phyloP scores from a whole-genome alignment of 192 early-diverging fungal genomes.

The Spizellomyces punctatus region DNA sequence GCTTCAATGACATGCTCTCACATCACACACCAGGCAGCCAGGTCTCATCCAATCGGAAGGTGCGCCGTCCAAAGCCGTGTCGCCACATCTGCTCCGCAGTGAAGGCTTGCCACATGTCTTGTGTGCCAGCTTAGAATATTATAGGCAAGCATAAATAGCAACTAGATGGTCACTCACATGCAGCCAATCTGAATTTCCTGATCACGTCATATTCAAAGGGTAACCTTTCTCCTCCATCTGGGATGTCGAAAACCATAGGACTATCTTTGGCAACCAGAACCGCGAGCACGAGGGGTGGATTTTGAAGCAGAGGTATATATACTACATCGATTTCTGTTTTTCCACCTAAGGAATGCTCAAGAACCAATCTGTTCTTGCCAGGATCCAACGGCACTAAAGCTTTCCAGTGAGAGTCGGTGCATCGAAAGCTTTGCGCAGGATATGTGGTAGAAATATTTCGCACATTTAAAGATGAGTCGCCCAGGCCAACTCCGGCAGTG shows the following conservation, averaged over 20 bases:
- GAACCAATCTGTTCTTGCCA: not conserved
- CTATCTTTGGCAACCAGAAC: not conserved
- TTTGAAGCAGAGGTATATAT: not conserved
- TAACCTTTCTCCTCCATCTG: not conserved
- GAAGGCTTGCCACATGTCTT: conserved; percentile 75
- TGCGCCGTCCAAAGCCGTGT: conserved; percentile 68
- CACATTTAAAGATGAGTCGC: not conserved
- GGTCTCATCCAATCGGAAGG: conserved; percentile 65
- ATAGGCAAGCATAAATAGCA: too few species aligned
- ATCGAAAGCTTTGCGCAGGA: not conserved
- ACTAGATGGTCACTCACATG: not conserved
- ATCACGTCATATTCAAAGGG: not conserved
- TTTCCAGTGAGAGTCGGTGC: not conserved
- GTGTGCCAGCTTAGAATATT: conserved; percentile 22
- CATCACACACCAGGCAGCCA: conserved; percentile 47
- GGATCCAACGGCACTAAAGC: not conserved
- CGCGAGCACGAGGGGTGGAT: not conserved
- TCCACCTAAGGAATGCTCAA: not conserved
- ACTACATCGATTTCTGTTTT: not conserved
- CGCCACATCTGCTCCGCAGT: conserved; percentile 71
- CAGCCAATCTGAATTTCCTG: not conserved
- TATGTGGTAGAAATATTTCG: not conserved
- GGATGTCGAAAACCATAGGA: not conserved
- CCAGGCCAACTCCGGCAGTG: not conserved
- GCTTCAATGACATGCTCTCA: not conserved